These are phyloP conservation scores for Plantago rigida DNA, from an alignment of 305 asterid species.

Conservation along the genomic window DNA sequence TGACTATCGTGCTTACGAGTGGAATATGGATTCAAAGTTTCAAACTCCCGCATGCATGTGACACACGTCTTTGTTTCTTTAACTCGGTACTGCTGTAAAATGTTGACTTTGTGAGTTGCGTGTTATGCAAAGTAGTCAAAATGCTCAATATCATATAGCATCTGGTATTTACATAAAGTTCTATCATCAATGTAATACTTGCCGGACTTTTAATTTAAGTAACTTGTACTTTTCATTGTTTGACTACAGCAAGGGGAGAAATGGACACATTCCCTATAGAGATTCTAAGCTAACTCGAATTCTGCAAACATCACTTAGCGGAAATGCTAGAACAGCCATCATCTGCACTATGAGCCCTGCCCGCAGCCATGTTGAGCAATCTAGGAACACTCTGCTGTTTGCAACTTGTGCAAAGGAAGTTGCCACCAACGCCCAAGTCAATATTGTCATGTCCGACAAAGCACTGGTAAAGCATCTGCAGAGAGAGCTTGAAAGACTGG, in stretches of 20 bases:
- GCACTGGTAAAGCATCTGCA: conserved; percentile 87
- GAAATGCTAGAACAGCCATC: conserved; percentile 83
- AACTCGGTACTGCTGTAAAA: too few species aligned
- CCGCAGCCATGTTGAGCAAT: conserved; percentile 76
- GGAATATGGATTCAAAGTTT: too few species aligned
- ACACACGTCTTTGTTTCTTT: too few species aligned
- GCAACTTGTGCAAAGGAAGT: conserved; percentile 98
- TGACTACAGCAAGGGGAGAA: conserved; percentile 64
- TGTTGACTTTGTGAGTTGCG: too few species aligned
- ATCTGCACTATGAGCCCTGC: conserved; percentile 98
- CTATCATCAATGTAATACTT: too few species aligned
- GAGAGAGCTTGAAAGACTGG: conserved; percentile 62
- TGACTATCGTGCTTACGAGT: too few species aligned
- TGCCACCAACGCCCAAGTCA: conserved; percentile 69
- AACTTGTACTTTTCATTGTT: background rate
- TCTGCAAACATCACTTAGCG: conserved; percentile 79
- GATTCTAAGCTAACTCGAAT: conserved; percentile 94
- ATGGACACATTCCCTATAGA: conserved; percentile 81
- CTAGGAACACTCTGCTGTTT: conserved; percentile 88
- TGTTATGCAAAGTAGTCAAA: too few species aligned
- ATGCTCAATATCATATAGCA: too few species aligned
- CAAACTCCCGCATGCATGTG: too few species aligned
- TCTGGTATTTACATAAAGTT: too few species aligned
- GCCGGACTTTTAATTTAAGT: background rate
- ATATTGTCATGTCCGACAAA: conserved; percentile 82